Evolutionary conservation across 1,284 basidiomycete species (phyloP).

Genomic region (Waitea zeae): DNA sequence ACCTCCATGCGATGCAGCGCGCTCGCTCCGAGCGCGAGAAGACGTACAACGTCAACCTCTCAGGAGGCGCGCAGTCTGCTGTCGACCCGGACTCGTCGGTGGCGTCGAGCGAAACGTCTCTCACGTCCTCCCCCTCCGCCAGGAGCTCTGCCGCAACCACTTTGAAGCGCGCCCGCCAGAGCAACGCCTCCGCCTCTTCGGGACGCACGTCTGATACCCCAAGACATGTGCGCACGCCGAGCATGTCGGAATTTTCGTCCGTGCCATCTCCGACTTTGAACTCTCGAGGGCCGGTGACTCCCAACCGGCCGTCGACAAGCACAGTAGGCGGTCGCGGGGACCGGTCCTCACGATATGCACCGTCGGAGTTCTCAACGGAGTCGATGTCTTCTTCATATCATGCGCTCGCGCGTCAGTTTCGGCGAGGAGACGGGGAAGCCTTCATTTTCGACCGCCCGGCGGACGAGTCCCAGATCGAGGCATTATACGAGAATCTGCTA

Average conservation of each 20-base stretch:
- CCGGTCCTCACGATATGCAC: constrained; percentile 38
- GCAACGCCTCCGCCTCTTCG: constrained; percentile 15
- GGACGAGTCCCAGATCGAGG: constrained; percentile 62
- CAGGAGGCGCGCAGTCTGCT: too few species aligned
- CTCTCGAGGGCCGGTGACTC: too few species aligned
- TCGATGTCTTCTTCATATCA: constrained; percentile 21
- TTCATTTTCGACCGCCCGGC: constrained; percentile 54
- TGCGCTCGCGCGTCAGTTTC: background rate
- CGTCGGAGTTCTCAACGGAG: constrained; percentile 33
- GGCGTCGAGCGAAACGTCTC: constrained; percentile 29
- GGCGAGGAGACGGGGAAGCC: constrained; percentile 41
- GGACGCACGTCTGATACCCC: constrained; percentile 6
- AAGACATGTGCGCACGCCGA: constrained; percentile 8
- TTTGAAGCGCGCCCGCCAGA: background rate
- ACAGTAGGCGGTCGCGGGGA: background rate
- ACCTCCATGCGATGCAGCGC: constrained; percentile 27
- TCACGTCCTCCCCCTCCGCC: constrained; percentile 11
- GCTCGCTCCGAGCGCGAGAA: constrained; percentile 34
- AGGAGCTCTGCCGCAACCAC: constrained; percentile 6
- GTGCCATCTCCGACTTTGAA: constrained; percentile 18
- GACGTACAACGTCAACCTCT: constrained; percentile 17
- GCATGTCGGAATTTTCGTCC: constrained; percentile 13
- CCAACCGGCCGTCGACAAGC: too few species aligned
- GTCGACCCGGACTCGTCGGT: constrained; percentile 37
- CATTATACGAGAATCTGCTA: constrained; percentile 60